A percentile compares a stretch with the other conserved stretches of the same genome.
Evolutionary conservation across 2,329 filamentous ascomycete genomes (phyloP).

Genomic region (Penicillium griseofulvum): DNA sequence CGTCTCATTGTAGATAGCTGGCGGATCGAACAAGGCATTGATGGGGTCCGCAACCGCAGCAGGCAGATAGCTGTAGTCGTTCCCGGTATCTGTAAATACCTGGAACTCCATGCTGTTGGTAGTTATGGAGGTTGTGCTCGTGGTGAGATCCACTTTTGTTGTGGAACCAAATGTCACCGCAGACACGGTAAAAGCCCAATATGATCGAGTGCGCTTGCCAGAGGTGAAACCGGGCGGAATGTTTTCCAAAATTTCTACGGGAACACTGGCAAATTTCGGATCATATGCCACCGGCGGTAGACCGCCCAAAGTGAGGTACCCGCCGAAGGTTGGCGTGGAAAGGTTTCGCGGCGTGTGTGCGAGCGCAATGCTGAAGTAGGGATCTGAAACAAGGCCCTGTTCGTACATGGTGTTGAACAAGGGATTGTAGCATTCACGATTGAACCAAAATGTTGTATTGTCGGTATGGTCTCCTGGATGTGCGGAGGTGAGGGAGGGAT

Average conservation of each 20-base stretch:
- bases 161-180: slow-evolving; percentile 27
- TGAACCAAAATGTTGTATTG: slow-evolving; percentile 22
- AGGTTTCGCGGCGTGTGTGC: slow-evolving; percentile 30
- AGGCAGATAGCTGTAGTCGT: slow-evolving; percentile 40
- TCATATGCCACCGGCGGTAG: slow-evolving; percentile 46
- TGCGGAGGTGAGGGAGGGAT: slow-evolving; percentile 49
- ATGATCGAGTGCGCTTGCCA: slow-evolving; percentile 30
- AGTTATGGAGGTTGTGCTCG: slow-evolving; percentile 23
- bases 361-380: slow-evolving; percentile 52
- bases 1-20: slow-evolving; percentile 35
- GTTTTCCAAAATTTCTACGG: slow-evolving; percentile 34
- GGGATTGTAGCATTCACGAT: slow-evolving; percentile 46
- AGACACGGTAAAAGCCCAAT: slow-evolving; percentile 39
- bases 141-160: slow-evolving; percentile 9
- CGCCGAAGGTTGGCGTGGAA: slow-evolving; percentile 29
- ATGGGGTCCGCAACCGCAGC: slow-evolving; percentile 39
- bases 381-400: slow-evolving; percentile 39
- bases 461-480: slow-evolving; percentile 20
- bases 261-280: slow-evolving; percentile 34
- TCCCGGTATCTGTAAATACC: slow-evolving; percentile 44
- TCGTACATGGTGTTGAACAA: slow-evolving; percentile 53
- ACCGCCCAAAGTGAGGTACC: slow-evolving; percentile 51
- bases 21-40: slow-evolving; percentile 44
- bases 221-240: slow-evolving; percentile 25
- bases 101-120: slow-evolving; percentile 26